Base-by-base conservation (phyloP, 2,329 filamentous ascomycete species). In the Xylariaceae sp. region DNA sequence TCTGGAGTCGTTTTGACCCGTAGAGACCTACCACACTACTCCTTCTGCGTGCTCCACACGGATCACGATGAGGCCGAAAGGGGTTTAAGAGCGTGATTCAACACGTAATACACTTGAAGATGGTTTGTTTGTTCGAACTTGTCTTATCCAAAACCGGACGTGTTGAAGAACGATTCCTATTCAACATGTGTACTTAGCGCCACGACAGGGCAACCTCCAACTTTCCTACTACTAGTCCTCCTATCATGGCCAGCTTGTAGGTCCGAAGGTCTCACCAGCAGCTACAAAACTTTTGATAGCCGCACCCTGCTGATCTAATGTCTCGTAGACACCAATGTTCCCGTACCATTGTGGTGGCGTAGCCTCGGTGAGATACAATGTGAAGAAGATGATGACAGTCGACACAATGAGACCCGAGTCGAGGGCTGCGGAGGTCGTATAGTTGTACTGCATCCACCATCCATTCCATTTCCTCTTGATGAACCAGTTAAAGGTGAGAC, bases 401-500 rank as follows among this genome's bases (percentile, higher is more conserved):
- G 77, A 79, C 17, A 89, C 65, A 11, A 84, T 81, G 5, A 88
- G 74, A 5, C 86, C 86, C 43, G 79, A 80, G 65, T 89, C 86
- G 35, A 90, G 71, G 1, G 82, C 86, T 0, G 86, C 86, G 17
- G 85, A 87, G 0, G 84, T 81, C 61, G 89, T 76, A 65, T 89
- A 90, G 71, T 90, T 89, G 71, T 88, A 90, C 66, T 85, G 82
- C 66, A 86, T 72, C 86, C 86, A 90, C 86, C 86, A 89, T 32
- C 83, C 85, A 4, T 76, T 79, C 68, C 78, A 85, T 54, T 79
- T 76, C 50, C 82, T 75, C 63, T 80, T 80, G 63, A 89, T 78
- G 58, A 75, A 81, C 59, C 78, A 85, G 68, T 89, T 87, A 71
- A 89, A 89, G 33, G 84, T 56, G 42, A 79, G 76, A 9, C 86